Evolutionary conservation across 2,329 filamentous ascomycete genomes (phyloP), one percentile per base, ranked within the genome.

Genomic region (Trichoderma breve): DNA sequence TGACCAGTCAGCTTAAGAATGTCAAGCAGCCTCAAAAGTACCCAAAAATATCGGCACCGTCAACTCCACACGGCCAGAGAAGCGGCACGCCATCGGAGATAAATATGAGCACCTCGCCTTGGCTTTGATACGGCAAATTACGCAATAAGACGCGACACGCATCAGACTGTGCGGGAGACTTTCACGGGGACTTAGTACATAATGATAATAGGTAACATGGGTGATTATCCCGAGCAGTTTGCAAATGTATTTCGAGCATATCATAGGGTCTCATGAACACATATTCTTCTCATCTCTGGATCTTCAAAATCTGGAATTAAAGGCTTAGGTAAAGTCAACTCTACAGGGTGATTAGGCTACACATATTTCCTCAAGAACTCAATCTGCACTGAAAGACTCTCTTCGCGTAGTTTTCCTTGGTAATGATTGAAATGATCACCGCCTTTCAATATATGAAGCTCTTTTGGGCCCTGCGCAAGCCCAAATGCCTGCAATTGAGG

Each of bases 401-500:
- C 62, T 21, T 60, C 8, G n/a, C 73, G 68, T 2, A 47, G 12
- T 21, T 71, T 60, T 2, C 73, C 72, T n/a, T 9, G 53, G 47
- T 74, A 73, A 36, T 64, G 51, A 6, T 70, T 69, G 30, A 70
- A 74, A 34, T 73, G 73, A 7, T 65, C 57, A 8, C 66, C 58
- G 9, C 39, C 62, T 36, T 69, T 32, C 9, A 73, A 47, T 0
- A 72, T 11, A n/a, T 68, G 65, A 18, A 74, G 30, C 55, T 70
- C 57, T 65, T 74, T 74, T 24, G 73, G 60, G 70, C 66, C 71
- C 14, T 47, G 39, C 24, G 74, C 74, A 32, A 66, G 26, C 11
- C 62, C 73, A 58, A 74, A 74, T 30, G 73, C 73, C 36, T 63
- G 71, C 30, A 74, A 36, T 43, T 74, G 71, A 14, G 30, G 18